Evolutionary conservation across 2,329 filamentous ascomycete species (phyloP).

Genomic region (Coniella vitis): DNA sequence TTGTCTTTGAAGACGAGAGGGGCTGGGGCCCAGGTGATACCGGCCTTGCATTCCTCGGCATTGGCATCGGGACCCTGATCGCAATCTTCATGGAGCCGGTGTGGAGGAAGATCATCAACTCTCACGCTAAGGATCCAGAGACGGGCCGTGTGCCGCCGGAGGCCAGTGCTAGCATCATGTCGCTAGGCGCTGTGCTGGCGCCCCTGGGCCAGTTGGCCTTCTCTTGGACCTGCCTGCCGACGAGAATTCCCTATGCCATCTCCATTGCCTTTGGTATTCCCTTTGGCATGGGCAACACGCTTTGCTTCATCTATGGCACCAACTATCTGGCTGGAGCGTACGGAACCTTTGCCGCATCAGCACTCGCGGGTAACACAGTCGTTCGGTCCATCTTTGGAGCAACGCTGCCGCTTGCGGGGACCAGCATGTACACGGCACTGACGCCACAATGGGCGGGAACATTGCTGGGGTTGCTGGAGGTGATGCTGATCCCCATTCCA

Average conservation of each 20-base stretch:
- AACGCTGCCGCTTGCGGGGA: conserved; percentile 63
- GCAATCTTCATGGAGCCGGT: conserved; percentile 62
- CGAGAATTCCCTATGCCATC: conserved; percentile 69
- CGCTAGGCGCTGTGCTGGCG: conserved; percentile 66
- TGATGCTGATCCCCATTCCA: conserved; percentile 66
- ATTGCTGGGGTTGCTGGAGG: conserved; percentile 61
- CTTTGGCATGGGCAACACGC: conserved; percentile 67
- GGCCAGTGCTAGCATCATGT: conserved; percentile 73
- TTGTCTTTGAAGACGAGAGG: conserved; percentile 68
- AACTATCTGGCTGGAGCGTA: conserved; percentile 73
- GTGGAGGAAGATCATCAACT: conserved; percentile 70
- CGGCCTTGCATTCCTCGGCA: conserved; percentile 72
- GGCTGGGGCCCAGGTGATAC: conserved; percentile 70
- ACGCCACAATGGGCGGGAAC: conserved; percentile 71
- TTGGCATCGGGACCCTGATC: conserved; percentile 56
- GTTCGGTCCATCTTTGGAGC: conserved; percentile 63
- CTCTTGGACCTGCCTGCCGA: conserved; percentile 77
- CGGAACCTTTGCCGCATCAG: conserved; percentile 69
- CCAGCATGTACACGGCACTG: conserved; percentile 60
- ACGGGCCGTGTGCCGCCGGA: conserved; percentile 72
- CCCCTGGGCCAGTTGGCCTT: conserved; percentile 80
- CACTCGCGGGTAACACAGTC: conserved; percentile 69
- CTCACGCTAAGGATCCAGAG: conserved; percentile 64
- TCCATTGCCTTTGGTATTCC: conserved; percentile 69
- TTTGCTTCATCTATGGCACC: conserved; percentile 70